phyloP scores from a whole-genome alignment of 225 moss, liverwort and hornwort species.

The Pseudisothecium myosuroides region DNA sequence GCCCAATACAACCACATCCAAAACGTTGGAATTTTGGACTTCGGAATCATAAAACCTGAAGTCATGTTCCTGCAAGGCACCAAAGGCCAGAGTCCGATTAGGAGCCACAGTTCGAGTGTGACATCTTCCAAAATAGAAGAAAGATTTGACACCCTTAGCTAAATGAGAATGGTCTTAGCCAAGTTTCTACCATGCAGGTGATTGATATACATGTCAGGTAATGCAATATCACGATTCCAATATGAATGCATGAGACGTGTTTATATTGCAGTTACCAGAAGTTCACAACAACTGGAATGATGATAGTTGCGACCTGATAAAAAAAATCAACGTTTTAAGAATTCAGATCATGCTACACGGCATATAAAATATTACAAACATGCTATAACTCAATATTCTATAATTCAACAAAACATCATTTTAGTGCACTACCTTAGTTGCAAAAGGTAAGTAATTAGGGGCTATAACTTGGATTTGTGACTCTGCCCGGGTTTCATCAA shows the following conservation, averaged over 20 bases:
- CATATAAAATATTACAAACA: neutral
- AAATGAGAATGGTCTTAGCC: neutral
- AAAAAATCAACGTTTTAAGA: neutral
- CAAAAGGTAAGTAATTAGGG: neutral
- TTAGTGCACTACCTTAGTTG: neutral
- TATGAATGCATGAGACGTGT: neutral
- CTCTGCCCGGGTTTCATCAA: neutral
- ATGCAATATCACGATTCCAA: neutral
- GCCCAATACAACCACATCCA: slow-evolving; percentile 94
- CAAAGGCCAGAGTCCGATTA: neutral
- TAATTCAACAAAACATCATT: neutral
- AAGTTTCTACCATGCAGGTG: neutral
- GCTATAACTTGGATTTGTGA: neutral
- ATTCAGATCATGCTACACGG: neutral
- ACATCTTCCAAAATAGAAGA: neutral
- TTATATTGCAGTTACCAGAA: slow-evolving; percentile 35
- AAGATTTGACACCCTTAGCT: neutral
- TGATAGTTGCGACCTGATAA: slow-evolving; percentile 64
- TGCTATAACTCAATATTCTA: neutral
- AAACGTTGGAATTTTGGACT: slow-evolving; percentile 54
- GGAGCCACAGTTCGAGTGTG: neutral
- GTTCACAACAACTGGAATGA: slow-evolving; percentile 75
- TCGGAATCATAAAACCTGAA: slow-evolving; percentile 88
- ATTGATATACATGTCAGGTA: neutral
- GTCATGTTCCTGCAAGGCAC: slow-evolving; percentile 70